phyloP scores from a whole-genome alignment of 2,329 filamentous ascomycete genomes.

The Conoideocrella luteorostrata region DNA sequence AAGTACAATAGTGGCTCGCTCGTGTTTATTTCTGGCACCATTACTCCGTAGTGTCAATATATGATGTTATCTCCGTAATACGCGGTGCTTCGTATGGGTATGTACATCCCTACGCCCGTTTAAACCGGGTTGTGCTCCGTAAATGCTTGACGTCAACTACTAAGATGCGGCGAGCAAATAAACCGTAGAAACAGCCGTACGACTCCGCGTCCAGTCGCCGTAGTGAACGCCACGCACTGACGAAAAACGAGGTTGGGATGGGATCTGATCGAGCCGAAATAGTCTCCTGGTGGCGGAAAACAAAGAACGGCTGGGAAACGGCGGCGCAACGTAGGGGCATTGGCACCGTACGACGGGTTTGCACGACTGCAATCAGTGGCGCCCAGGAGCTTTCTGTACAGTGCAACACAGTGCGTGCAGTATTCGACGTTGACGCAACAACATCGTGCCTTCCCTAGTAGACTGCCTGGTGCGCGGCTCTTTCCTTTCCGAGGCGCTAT shows the following conservation, averaged over 20 bases:
- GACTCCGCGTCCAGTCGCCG: neutral
- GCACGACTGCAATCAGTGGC: neutral
- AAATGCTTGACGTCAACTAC: no score
- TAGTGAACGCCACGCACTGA: neutral
- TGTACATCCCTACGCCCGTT: no score
- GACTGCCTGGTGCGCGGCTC: neutral
- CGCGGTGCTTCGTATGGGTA: no score
- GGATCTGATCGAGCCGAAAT: no score
- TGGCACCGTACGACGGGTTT: neutral
- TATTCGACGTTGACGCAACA: no score
- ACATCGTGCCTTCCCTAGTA: conserved; percentile 1
- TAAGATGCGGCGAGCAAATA: no score
- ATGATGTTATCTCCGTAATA: no score
- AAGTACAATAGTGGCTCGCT: no score
- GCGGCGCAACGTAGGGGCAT: neutral
- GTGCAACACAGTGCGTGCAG: neutral
- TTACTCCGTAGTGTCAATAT: no score
- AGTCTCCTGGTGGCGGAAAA: neutral
- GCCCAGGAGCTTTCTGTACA: neutral
- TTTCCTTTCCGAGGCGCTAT: neutral
- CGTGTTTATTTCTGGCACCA: conserved; percentile 1
- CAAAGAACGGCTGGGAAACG: neutral
- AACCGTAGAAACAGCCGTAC: no score
- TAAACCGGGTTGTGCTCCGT: no score
- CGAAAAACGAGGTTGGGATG: no score